These are phyloP conservation scores for Pisolithus marmoratus DNA, from an alignment of 768 basidiomycete genomes.

Conservation along the genomic window DNA sequence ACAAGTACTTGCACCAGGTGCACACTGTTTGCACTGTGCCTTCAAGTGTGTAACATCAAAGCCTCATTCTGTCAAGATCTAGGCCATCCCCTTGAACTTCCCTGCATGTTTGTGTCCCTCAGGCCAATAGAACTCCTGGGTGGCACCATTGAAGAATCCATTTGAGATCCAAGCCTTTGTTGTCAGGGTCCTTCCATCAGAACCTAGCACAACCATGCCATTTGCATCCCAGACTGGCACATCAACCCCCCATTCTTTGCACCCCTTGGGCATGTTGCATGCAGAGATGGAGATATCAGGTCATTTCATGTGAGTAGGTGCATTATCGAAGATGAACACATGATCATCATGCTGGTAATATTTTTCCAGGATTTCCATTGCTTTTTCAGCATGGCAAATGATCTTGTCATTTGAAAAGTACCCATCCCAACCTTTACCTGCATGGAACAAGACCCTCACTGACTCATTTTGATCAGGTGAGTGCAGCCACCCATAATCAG, in stretches of 20 bases:
- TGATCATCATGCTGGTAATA: too few relatives aligned
- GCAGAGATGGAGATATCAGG: slow-evolving; percentile 18
- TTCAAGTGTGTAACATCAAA: not conserved
- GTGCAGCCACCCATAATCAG: slow-evolving; percentile 6
- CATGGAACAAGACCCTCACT: slow-evolving; percentile 16
- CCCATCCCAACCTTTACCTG: slow-evolving; percentile 25
- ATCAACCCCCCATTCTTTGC: slow-evolving; percentile 1
- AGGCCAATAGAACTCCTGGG: slow-evolving; percentile 23
- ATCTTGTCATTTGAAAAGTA: slow-evolving; percentile 15
- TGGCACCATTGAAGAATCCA: slow-evolving; percentile 13
- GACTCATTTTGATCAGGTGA: slow-evolving; percentile 12
- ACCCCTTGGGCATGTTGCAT: slow-evolving; percentile 16
- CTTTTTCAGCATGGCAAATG: slow-evolving; percentile 14
- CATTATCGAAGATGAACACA: slow-evolving; percentile 22
- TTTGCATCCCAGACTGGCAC: not conserved
- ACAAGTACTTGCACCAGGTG: not conserved
- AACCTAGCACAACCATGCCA: slow-evolving; percentile 20
- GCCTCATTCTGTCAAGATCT: slow-evolving; percentile 16
- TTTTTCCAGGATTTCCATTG: slow-evolving; percentile 22
- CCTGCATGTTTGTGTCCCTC: slow-evolving; percentile 17
- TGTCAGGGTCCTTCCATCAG: slow-evolving; percentile 21
- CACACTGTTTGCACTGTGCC: slow-evolving; percentile 1
- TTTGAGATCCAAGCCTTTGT: slow-evolving; percentile 29
- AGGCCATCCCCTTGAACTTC: slow-evolving; percentile 31
- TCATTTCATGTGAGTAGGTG: slow-evolving; percentile 18